Conservation (phyloP, 371 early-diverging fungal genomes). For the Mortierella sp. region DNA sequence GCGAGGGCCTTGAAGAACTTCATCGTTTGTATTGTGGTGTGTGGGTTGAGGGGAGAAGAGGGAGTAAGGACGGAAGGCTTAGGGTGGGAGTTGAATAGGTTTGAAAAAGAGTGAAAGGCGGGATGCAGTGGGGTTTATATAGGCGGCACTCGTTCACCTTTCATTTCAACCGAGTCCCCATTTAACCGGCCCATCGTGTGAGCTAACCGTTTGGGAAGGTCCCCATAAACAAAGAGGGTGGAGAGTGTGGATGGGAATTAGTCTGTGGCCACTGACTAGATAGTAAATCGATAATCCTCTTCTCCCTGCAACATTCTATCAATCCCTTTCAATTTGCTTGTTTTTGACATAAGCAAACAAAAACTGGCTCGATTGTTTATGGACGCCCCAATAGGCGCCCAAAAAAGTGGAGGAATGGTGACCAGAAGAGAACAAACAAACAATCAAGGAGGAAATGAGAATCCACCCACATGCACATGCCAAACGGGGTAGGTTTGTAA, state of each 20-base stretch:
- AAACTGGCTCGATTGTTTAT: not conserved
- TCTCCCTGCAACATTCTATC: too few relatives aligned
- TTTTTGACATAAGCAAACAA: not conserved
- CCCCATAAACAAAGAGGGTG: not conserved
- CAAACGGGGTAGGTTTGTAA: not conserved
- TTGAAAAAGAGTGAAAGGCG: not conserved
- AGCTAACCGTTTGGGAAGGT: not conserved
- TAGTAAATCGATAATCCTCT: not conserved
- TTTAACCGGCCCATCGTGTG: not conserved
- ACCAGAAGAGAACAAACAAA: not conserved
- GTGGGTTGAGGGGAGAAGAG: too few relatives aligned
- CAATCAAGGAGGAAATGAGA: not conserved
- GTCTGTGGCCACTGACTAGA: not conserved
- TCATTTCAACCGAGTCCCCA: not conserved
- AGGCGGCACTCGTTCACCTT: not conserved
- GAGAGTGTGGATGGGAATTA: too few relatives aligned
- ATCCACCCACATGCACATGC: slow-evolving; percentile 5
- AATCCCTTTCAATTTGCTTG: not conserved
- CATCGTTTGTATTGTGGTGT: slow-evolving; percentile 1
- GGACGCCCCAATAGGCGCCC: not conserved
- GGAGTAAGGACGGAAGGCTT: not conserved
- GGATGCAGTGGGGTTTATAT: not conserved
- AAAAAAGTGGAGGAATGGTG: not conserved
- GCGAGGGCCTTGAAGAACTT: slow-evolving; percentile 26
- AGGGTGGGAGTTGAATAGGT: not conserved